Evolutionary conservation across 2,329 filamentous ascomycete genomes (phyloP), one percentile per base, ranked within the genome.

Genomic region (Aspergillus udagawae): DNA sequence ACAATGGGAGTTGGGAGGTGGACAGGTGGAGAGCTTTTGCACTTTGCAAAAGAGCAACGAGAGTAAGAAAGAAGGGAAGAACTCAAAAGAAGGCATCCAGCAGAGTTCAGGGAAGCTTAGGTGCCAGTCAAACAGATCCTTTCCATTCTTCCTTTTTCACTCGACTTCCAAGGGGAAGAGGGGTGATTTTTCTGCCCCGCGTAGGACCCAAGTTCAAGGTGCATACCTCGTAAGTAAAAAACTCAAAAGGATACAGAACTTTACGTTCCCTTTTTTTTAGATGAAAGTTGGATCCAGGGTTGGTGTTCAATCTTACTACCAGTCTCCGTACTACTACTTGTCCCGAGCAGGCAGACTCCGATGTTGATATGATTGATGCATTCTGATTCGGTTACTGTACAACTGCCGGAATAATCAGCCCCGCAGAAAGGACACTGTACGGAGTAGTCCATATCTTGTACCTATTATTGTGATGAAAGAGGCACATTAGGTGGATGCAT

Each of bases 1-100:
- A 64, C 53, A 51, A 57, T 64, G 60, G 60, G 59, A 64, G 55
- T 61, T 59, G 62, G 62, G 61, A 61, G 59, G 62, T 64, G 62
- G 60, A 58, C 60, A 62, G 60, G 56, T 59, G 51, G 20, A 55
- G 51, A 44, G 47, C 32, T 41, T 41, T n/a, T 49, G 48, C 53
- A 21, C 27, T 44, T 32, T 29, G 29, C 25, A 29, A 51, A 49
- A 54, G 35, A 35, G 49, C 20, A 8, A 38, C 35, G 29, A 50
- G 3, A 29, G 28, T 12, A 29, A 12, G 28, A 9, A 9, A 29
- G 28, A 12, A 12, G 3, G 10, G 32, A 51, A 29, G n/a, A 44
- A 25, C 20, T 51, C 47, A 21, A 51, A 48, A 23, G 44, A 17
- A 42, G 28, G 47, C 21, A 51, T 38, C 32, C 32, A 38, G 32